A percentile compares a stretch with the other conserved stretches of the same genome.
Evolutionary conservation across 2,329 filamentous ascomycete genomes (phyloP).

Genomic region (Dactylella cylindrospora): DNA sequence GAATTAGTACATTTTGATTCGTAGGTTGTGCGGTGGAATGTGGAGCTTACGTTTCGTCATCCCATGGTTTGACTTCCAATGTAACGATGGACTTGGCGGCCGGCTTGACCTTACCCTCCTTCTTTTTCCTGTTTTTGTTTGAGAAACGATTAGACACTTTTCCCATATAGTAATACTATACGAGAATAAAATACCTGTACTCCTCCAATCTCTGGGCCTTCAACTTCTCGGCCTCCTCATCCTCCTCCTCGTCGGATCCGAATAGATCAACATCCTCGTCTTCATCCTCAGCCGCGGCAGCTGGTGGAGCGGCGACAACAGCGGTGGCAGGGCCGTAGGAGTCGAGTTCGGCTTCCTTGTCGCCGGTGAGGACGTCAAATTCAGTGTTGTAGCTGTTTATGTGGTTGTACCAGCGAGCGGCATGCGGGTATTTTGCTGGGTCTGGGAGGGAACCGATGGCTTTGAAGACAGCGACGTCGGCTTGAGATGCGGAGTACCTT

Average conservation of each 20-base stretch:
- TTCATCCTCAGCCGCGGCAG: conserved; percentile 67
- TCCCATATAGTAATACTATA: neutral
- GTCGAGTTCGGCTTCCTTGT: conserved; percentile 83
- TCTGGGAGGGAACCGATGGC: conserved; percentile 74
- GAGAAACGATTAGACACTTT: too few species aligned
- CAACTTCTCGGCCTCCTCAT: conserved; percentile 82
- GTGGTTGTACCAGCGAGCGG: conserved; percentile 98
- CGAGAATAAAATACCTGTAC: conserved; percentile 46
- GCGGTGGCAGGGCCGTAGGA: conserved; percentile 83
- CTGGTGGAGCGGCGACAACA: conserved; percentile 69
- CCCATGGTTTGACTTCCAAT: conserved; percentile 97
- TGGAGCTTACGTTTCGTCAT: conserved; percentile 60
- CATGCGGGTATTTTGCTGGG: conserved; percentile 85
- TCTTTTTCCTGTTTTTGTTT: conserved; percentile 98
- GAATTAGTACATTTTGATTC: conserved; percentile 43
- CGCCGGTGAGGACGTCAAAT: conserved; percentile 86
- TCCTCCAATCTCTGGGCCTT: conserved; percentile 67
- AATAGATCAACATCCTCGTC: conserved; percentile 88
- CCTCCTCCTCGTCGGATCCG: conserved; percentile 91
- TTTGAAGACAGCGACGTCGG: conserved; percentile 95
- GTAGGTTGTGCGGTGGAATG: neutral
- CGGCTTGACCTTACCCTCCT: conserved; percentile 87
- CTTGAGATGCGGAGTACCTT: conserved; percentile 71
- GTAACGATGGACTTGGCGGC: conserved; percentile 96
- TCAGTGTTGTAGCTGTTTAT: conserved; percentile 89